Evolutionary conservation across 2,329 filamentous ascomycete species (phyloP).

Genomic region (Byssochlamys sp.): DNA sequence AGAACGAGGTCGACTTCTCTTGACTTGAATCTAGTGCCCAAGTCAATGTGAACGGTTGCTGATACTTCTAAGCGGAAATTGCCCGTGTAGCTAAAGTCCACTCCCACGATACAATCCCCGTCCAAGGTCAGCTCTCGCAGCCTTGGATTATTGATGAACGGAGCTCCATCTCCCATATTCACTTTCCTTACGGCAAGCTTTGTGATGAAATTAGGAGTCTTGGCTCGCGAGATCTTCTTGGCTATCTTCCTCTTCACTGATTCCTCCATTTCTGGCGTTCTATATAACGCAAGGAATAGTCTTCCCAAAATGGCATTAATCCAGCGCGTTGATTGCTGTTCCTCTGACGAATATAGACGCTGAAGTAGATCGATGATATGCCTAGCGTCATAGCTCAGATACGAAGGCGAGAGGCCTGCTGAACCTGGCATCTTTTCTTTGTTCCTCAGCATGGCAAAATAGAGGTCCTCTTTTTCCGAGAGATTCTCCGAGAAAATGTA

Average conservation of each 20-base stretch:
- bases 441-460: conserved; percentile 79
- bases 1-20: conserved; percentile 82
- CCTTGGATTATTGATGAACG: conserved; percentile 78
- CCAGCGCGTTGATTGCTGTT: conserved; percentile 83
- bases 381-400: conserved; percentile 68
- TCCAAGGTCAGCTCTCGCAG: conserved; percentile 84
- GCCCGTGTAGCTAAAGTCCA: conserved; percentile 79
- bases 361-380: conserved; percentile 86
- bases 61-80: conserved; percentile 83
- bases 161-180: conserved; percentile 75
- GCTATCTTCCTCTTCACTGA: conserved; percentile 77
- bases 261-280: conserved; percentile 69
- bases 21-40: conserved; percentile 79
- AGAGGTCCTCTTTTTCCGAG: conserved; percentile 96
- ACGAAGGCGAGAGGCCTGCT: conserved; percentile 53
- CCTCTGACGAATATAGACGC: conserved; percentile 79
- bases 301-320: conserved; percentile 84
- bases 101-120: conserved; percentile 77
- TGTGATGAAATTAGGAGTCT: conserved; percentile 81
- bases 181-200: conserved; percentile 74
- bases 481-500: conserved; percentile 91
- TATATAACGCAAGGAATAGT: conserved; percentile 78
- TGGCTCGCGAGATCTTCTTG: conserved; percentile 90
- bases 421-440: conserved; percentile 59
- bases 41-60: conserved; percentile 83